These are phyloP conservation scores for Agrostemma githago DNA, from an alignment of 148 eudicot species.

Conservation along the genomic window DNA sequence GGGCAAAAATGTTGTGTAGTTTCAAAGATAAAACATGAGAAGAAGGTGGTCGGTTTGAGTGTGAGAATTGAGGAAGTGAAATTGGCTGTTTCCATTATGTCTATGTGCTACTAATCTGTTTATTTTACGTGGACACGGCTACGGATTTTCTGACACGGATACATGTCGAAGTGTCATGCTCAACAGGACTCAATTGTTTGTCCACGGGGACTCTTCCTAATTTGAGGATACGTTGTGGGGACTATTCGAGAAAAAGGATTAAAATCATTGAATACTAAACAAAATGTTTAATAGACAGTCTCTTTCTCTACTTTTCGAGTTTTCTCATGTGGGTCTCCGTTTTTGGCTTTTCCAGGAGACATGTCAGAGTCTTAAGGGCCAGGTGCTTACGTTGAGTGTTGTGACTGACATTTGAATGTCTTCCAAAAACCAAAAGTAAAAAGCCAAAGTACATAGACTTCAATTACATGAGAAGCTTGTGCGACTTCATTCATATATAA, in stretches of 20 bases:
- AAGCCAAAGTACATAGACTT: background rate
- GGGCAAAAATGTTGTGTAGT: too few relatives aligned
- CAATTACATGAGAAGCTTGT: background rate
- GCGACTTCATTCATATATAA: background rate
- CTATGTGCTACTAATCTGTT: constrained; percentile 5
- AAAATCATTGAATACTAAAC: background rate
- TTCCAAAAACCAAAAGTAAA: background rate
- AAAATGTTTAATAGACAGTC: too few relatives aligned
- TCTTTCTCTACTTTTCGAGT: too few relatives aligned
- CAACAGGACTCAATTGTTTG: background rate
- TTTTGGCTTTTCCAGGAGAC: background rate
- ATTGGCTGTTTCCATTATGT: background rate
- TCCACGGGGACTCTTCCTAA: background rate
- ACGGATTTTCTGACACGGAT: too few relatives aligned
- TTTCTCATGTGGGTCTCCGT: background rate
- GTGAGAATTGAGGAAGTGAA: constrained; percentile 1
- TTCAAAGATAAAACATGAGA: constrained; percentile 7
- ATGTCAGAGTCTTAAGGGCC: background rate
- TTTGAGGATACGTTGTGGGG: background rate
- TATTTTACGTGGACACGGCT: background rate
- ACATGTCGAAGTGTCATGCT: background rate
- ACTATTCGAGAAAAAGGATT: background rate
- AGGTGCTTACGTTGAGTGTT: background rate
- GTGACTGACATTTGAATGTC: background rate
- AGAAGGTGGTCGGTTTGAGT: background rate